Evolutionary conservation across 2,329 filamentous ascomycete genomes (phyloP), one percentile per base, ranked within the genome.

Genomic region (Didymosphaeria variabile): DNA sequence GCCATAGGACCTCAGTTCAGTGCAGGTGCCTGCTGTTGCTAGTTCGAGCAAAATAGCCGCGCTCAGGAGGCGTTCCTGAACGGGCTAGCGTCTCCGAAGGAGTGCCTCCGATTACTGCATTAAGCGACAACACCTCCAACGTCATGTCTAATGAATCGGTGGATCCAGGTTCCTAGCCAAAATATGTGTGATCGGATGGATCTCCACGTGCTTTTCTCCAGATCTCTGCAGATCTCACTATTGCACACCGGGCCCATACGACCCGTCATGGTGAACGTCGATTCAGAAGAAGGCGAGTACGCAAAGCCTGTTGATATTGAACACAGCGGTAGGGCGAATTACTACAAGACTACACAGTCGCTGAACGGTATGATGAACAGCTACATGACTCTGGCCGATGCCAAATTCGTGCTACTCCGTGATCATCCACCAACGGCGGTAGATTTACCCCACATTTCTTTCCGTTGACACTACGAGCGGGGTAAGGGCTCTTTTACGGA

Each of bases 401-500:
- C 13, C 12, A 17, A 29, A 8, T 29, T 26, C 10, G 21, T 47
- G 9, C 15, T 47, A 31, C 45, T 47, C 45, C 45, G 45, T 23
- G 12, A n/a, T 9, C 5, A 12, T 47, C 45, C 10, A 7, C 46
- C 32, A 26, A 52, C 31, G 36, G 21, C 51, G 15, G 13, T 32
- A 29, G 23, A 12, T n/a, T 23, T 31, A 54, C 51, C 21, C 51
- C 51, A 53, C 51, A 54, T 19, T 19, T 29, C 15, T 1, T 19
- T 38, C 32, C 31, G 13, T 21, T 31, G 7, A 17, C 34, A 53
- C 19, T 29, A 17, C 50, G 13, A 42, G 51, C 34, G 36, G 51
- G 51, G 51, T 29, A n/a, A 44, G 23, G 36, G 15, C 34, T 54
- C n/a, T 54, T 17, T 13, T 31, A 54, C 36, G 21, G 47, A 44